phyloP scores from a whole-genome alignment of 2,329 filamentous ascomycete genomes.

The Trichoderma hamatum region DNA sequence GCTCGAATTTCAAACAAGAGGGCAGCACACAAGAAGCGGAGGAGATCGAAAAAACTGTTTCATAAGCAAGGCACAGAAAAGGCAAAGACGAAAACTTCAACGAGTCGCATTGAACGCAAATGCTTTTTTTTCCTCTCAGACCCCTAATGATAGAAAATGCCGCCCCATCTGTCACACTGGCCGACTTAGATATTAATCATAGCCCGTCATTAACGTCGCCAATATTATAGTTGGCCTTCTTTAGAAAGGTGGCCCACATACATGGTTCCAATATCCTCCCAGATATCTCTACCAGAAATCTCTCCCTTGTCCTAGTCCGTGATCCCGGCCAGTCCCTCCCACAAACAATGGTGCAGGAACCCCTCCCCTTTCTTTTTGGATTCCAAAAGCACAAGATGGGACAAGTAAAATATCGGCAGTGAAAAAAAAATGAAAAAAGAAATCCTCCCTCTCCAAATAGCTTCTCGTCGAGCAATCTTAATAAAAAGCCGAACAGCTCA shows the following conservation, averaged over 20 bases:
- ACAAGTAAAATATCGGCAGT: slow-evolving; percentile 26
- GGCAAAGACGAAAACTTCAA: slow-evolving; percentile 20
- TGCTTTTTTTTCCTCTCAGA: slow-evolving; percentile 22
- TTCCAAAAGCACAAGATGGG: slow-evolving; percentile 25
- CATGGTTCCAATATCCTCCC: slow-evolving; percentile 14
- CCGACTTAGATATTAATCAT: slow-evolving; percentile 25
- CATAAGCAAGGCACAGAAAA: slow-evolving; percentile 15
- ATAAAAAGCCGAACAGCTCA: slow-evolving; percentile 24
- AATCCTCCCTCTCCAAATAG: slow-evolving; percentile 21
- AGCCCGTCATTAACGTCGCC: slow-evolving; percentile 28
- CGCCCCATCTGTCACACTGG: slow-evolving; percentile 14
- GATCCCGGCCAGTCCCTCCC: slow-evolving; percentile 26
- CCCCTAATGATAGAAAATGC: slow-evolving; percentile 25
- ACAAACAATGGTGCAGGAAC: slow-evolving; percentile 26
- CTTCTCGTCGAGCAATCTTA: slow-evolving; percentile 7
- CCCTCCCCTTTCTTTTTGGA: background rate
- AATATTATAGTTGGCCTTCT: slow-evolving; percentile 27
- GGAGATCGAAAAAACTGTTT: slow-evolving; percentile 35
- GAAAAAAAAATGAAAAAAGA: slow-evolving; percentile 26
- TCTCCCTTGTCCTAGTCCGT: slow-evolving; percentile 22
- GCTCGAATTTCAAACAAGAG: slow-evolving; percentile 32
- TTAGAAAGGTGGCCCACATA: slow-evolving; percentile 26
- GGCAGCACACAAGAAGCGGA: slow-evolving; percentile 38
- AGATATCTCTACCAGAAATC: slow-evolving; percentile 21
- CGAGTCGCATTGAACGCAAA: slow-evolving; percentile 23